Percentiles rank a stretch among this genome's conserved stretches.
These are phyloP conservation scores for Arthroderma uncinatum DNA, from an alignment of 2,329 filamentous ascomycete species.

Conservation along the genomic window DNA sequence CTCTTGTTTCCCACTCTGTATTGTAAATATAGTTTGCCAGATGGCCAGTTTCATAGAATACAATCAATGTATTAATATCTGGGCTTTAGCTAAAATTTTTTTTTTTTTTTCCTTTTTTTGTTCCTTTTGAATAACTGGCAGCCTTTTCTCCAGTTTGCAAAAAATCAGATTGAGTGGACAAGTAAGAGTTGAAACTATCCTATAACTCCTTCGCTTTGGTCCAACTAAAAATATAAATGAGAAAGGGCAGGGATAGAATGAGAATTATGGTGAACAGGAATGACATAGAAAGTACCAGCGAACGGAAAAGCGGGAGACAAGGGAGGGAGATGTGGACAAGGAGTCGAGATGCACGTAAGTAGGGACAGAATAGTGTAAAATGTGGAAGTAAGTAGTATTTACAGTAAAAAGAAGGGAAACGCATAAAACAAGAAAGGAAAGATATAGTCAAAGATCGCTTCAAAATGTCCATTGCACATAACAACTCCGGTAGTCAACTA, in stretches of 20 bases:
- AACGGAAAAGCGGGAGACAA: not conserved
- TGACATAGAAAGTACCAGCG: not conserved
- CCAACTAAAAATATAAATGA: not conserved
- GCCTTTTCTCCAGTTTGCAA: not conserved
- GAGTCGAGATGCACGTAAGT: not conserved
- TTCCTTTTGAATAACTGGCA: not conserved
- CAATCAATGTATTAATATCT: slow-evolving; percentile 1
- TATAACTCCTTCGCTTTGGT: slow-evolving; percentile 3
- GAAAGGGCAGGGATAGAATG: slow-evolving; percentile 12
- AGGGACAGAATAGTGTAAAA: not conserved
- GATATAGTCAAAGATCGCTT: not conserved
- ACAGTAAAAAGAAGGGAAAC: not conserved
- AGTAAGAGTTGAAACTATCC: not conserved
- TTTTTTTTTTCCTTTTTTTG: not conserved
- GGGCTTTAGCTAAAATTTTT: not conserved
- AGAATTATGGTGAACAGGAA: not conserved
- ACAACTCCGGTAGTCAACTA: not conserved
- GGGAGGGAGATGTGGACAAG: not conserved
- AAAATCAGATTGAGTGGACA: not conserved
- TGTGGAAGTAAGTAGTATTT: not conserved
- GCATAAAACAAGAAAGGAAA: not conserved
- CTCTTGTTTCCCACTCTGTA: not conserved
- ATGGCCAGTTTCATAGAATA: not conserved
- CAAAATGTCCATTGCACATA: slow-evolving; percentile 8
- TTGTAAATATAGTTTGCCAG: not conserved